Percentiles rank a stretch among this genome's conserved stretches.
phyloP scores from a whole-genome alignment of 441 rosid genomes.

The Capsella rubella region DNA sequence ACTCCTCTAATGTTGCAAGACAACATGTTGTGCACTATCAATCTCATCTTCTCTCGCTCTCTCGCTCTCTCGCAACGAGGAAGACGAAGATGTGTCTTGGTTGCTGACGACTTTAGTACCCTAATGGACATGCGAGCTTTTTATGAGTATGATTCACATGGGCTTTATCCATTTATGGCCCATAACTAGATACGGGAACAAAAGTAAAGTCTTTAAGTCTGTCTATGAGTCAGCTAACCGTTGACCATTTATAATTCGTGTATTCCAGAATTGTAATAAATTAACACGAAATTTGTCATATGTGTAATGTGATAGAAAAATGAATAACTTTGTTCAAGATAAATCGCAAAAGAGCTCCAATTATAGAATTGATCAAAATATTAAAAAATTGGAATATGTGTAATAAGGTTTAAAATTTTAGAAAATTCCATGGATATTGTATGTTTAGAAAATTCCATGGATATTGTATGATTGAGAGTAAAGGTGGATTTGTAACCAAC shows the following conservation, averaged over 20 bases:
- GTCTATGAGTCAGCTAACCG: neutral
- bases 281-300: neutral
- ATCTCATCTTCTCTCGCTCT: conserved; percentile 55
- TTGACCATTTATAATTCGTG: neutral
- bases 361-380: neutral
- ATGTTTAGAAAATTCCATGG: neutral
- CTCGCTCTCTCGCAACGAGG: neutral
- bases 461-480: conserved; percentile 53
- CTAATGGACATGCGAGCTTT: neutral
- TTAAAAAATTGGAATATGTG: neutral
- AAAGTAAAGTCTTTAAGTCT: neutral
- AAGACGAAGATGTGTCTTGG: neutral
- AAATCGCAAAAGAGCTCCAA: neutral
- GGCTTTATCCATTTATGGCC: conserved; percentile 25
- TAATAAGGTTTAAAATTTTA: neutral
- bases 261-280: neutral
- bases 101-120: neutral
- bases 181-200: neutral
- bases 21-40: conserved; percentile 89
- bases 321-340: neutral
- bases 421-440: neutral
- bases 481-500: conserved; percentile 79
- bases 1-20: conserved; percentile 88
- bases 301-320: neutral
- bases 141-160: neutral